Evolutionary conservation across 2,329 filamentous ascomycete species (phyloP).

Genomic region (Penicillium palitans): DNA sequence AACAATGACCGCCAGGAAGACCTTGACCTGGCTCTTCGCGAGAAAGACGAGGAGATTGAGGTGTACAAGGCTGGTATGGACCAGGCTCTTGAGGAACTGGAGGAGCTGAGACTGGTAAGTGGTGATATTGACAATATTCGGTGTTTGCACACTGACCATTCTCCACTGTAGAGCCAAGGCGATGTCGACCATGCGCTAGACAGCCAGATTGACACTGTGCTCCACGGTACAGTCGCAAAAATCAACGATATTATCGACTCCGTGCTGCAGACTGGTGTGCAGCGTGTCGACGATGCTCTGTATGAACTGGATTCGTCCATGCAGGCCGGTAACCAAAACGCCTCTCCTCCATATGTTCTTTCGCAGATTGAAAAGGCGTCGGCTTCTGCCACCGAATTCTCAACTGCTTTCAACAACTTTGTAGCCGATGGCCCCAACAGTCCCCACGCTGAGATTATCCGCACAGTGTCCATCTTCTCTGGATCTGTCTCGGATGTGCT

Average conservation of each 20-base stretch:
- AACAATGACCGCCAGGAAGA: conserved; percentile 79
- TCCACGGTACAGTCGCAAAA: conserved; percentile 83
- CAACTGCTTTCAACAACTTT: conserved; percentile 97
- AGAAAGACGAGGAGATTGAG: conserved; percentile 97
- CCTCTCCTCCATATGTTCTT: conserved; percentile 88
- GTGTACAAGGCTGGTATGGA: conserved; percentile 99
- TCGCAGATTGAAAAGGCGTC: conserved; percentile 98
- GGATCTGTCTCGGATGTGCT: conserved; percentile 91
- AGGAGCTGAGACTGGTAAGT: conserved; percentile 69
- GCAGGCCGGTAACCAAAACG: conserved; percentile 98
- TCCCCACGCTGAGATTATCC: conserved; percentile 86
- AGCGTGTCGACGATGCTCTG: conserved; percentile 91
- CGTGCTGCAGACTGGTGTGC: conserved; percentile 86
- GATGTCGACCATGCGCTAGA: conserved; percentile 80
- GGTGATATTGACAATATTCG: not conserved
- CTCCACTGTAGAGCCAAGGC: conserved; percentile 57
- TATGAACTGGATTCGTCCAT: conserved; percentile 97
- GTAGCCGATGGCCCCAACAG: conserved; percentile 94
- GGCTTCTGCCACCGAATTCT: conserved; percentile 92
- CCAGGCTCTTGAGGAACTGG: conserved; percentile 87
- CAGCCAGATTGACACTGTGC: conserved; percentile 84
- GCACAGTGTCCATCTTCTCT: conserved; percentile 84
- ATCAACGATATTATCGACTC: conserved; percentile 98
- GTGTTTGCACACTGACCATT: not conserved
- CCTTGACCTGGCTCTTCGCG: conserved; percentile 78